These are phyloP conservation scores for Bipolaris zeicola DNA, from an alignment of 2,329 filamentous ascomycete genomes.

Conservation along the genomic window DNA sequence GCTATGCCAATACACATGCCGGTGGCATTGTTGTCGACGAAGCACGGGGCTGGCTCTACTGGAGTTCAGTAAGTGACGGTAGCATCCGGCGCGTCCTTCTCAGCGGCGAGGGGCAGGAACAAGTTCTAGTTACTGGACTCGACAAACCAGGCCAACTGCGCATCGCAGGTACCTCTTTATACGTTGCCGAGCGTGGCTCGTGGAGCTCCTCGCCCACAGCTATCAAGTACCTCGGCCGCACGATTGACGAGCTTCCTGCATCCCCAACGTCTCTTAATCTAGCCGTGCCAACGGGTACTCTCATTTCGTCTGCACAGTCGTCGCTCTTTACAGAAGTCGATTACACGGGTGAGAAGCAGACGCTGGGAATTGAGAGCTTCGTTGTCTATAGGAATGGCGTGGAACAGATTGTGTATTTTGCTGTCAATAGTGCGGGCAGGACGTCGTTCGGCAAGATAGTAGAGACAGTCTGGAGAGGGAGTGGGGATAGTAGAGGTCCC, in stretches of 20 bases:
- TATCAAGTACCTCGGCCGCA: conserved; percentile 11
- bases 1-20: conserved; percentile 7
- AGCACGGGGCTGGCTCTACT: conserved; percentile 19
- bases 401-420: conserved; percentile 14
- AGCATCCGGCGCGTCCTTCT: conserved; percentile 14
- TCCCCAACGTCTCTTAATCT: not conserved
- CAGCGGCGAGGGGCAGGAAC: not conserved
- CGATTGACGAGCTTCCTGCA: not conserved
- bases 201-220: conserved; percentile 15
- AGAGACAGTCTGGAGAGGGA: conserved; percentile 12
- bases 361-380: conserved; percentile 17
- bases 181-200: conserved; percentile 13
- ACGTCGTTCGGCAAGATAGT: conserved; percentile 20
- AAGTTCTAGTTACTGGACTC: conserved; percentile 11
- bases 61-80: conserved; percentile 15
- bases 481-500: conserved; percentile 2
- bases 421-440: conserved; percentile 9
- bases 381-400: conserved; percentile 7
- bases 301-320: conserved; percentile 15
- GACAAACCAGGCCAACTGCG: conserved; percentile 18
- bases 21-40: conserved; percentile 16
- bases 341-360: conserved; percentile 12
- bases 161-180: conserved; percentile 8
- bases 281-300: not conserved
- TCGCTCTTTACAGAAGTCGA: conserved; percentile 17